Conservation (phyloP, 106 monocot species). For the Apostasia shenzhenica region DNA sequence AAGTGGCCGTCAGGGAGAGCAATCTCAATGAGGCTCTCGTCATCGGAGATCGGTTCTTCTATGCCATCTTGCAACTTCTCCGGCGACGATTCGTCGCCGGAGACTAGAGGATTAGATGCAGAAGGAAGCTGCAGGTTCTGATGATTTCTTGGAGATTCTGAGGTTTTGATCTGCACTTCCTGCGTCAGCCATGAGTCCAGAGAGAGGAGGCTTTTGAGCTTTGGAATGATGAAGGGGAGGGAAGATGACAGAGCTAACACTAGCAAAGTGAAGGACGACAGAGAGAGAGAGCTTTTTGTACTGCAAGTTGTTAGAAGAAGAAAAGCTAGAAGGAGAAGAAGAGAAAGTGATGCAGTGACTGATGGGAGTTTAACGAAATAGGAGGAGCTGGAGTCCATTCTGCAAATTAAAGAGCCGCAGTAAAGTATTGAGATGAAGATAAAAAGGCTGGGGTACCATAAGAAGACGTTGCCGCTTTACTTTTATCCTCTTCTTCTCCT, state of each 20-base stretch:
- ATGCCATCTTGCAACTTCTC: conserved; percentile 10
- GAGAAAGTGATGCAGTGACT: conserved; percentile 16
- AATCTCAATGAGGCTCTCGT: conserved; percentile 87
- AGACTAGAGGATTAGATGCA: not conserved
- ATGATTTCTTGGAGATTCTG: conserved; percentile 6
- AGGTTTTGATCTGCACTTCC: not conserved
- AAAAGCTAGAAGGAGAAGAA: conserved; percentile 13
- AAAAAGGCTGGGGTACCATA: not conserved
- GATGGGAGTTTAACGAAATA: conserved; percentile 15
- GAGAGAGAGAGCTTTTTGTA: conserved; percentile 5
- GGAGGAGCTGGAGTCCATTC: conserved; percentile 4
- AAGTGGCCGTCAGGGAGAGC: conserved; percentile 32
- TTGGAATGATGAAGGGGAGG: conserved; percentile 25
- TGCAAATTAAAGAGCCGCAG: not conserved
- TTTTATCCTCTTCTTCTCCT: not conserved
- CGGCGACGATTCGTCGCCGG: conserved; percentile 6
- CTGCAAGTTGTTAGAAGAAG: conserved; percentile 11
- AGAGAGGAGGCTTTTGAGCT: conserved; percentile 11
- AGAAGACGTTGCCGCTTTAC: no score
- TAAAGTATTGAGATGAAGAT: not conserved
- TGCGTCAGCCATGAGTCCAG: not conserved
- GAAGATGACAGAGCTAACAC: conserved; percentile 21
- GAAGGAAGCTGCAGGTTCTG: not conserved
- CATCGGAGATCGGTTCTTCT: conserved; percentile 50
- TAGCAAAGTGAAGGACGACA: conserved; percentile 26